These are phyloP conservation scores for Onygenales sp. DNA, from an alignment of 2,329 filamentous ascomycete genomes.

Conservation along the genomic window DNA sequence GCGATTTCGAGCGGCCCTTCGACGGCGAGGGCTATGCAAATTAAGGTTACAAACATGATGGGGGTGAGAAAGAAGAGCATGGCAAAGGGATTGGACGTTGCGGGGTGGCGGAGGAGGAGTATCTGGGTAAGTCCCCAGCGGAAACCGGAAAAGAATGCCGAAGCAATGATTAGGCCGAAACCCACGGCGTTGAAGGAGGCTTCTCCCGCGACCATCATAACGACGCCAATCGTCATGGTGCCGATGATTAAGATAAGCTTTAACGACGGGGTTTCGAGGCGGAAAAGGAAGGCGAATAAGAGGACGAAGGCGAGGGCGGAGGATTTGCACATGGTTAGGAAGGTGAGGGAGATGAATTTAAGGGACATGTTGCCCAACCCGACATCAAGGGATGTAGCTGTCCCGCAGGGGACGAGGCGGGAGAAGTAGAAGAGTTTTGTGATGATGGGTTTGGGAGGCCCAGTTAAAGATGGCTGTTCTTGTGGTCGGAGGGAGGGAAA, in stretches of 20 bases:
- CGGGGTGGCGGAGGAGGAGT: constrained; percentile 81
- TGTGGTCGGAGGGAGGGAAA: constrained; percentile 71
- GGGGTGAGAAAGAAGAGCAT: constrained; percentile 97
- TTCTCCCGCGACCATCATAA: constrained; percentile 98
- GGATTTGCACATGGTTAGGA: constrained; percentile 99
- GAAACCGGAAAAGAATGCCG: constrained; percentile 92
- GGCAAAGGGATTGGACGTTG: constrained; percentile 91
- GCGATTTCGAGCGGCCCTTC: constrained; percentile 66
- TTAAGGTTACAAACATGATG: constrained; percentile 81
- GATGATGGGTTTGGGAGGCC: constrained; percentile 38
- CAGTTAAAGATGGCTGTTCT: constrained; percentile 13
- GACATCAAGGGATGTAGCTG: constrained; percentile 89
- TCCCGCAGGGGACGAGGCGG: constrained; percentile 81
- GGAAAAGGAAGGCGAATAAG: constrained; percentile 87
- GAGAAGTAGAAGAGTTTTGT: constrained; percentile 69
- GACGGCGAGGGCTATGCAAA: constrained; percentile 72
- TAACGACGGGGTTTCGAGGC: constrained; percentile 77
- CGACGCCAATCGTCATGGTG: constrained; percentile 83
- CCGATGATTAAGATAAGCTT: constrained; percentile 78
- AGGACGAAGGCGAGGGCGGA: constrained; percentile 92
- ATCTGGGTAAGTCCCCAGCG: constrained; percentile 99
- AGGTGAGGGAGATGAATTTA: constrained; percentile 92
- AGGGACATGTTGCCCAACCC: constrained; percentile 91
- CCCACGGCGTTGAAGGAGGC: constrained; percentile 78
- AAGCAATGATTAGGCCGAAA: constrained; percentile 85